Base-by-base conservation (phyloP, 495 filamentous ascomycete genomes). In the Apodospora peruviana region DNA sequence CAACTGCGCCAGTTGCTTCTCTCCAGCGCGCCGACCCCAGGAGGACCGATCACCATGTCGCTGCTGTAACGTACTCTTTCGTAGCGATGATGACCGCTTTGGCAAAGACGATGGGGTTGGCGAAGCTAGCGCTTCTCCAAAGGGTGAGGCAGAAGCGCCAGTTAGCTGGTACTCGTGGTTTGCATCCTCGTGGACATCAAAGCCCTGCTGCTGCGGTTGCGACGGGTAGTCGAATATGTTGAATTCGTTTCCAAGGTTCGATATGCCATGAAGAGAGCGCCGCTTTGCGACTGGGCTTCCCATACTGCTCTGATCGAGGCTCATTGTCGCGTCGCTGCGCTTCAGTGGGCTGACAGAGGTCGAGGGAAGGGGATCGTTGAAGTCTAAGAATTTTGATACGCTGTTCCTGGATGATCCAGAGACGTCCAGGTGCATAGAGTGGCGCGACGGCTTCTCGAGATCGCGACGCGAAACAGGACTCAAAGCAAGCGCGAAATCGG, bases 311-410 rank as follows among this genome's bases (percentile, higher is more conserved):
- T 85, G 83, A 53, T 94, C 91, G 12, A 94, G 65, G 58, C 87
- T 87, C 86, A 95, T 93, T 12, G 85, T 84, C 5, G 86, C 85
- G 65, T 98, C 93, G 57, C 83, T 94, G 41, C 94, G 81, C 70
- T 97, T 97, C 38, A 98, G 69, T 0, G 93, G 93, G 61, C 91
- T 96, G 23, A 85, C 82, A 40, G 85, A 82, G 17, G 76, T 65
- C 14, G 83, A 70, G 25, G 76, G 69, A 11, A 70, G 45, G 1
- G 65, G 29, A 9, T 70, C 68, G 44, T 35, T 62, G 4, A 51
- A 52, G 25, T 75, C 74, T 20, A 69, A 50, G 35, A 77, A 63
- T 55, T 70, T 72, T n/a, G 72, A 61, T 45, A 79, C 40, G 48
- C 67, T 45, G 55, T 70, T 51, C 61, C 77, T 60, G 45, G 79